Conservation (phyloP, 2,329 filamentous ascomycete species). For the Neofusicoccum sp. region DNA sequence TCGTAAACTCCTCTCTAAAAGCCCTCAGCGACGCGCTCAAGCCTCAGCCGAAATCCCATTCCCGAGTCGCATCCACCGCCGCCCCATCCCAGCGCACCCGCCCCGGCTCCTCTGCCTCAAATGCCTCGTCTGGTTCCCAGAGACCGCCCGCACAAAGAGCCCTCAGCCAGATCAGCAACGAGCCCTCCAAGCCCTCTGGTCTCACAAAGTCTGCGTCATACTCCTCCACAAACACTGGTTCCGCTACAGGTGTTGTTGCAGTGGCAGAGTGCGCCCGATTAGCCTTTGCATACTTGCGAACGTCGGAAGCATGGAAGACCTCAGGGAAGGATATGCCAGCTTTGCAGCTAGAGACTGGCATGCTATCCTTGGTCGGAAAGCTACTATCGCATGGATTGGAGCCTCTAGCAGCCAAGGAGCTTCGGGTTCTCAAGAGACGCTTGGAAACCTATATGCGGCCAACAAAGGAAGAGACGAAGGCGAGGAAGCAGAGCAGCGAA, state of each 20-base stretch:
- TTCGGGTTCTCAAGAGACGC: slow-evolving; percentile 66
- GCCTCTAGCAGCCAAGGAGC: slow-evolving; percentile 69
- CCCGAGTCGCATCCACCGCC: slow-evolving; percentile 23
- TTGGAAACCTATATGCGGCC: slow-evolving; percentile 50
- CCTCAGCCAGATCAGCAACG: slow-evolving; percentile 63
- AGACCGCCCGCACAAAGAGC: slow-evolving; percentile 60
- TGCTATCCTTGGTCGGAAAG: slow-evolving; percentile 69
- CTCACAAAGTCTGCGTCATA: slow-evolving; percentile 38
- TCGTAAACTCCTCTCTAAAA: slow-evolving; percentile 72
- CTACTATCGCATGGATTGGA: slow-evolving; percentile 66
- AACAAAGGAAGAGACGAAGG: slow-evolving; percentile 21
- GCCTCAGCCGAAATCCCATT: slow-evolving; percentile 32
- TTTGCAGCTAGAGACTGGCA: slow-evolving; percentile 72
- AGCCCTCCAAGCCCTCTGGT: slow-evolving; percentile 41
- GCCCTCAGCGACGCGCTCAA: slow-evolving; percentile 69
- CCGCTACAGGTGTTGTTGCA: slow-evolving; percentile 48
- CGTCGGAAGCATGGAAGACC: slow-evolving; percentile 55
- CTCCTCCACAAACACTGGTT: slow-evolving; percentile 31
- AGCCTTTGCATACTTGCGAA: slow-evolving; percentile 67
- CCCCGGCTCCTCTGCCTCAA: slow-evolving; percentile 25
- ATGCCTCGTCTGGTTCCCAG: slow-evolving; percentile 32
- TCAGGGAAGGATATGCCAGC: slow-evolving; percentile 59
- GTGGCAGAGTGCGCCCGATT: slow-evolving; percentile 70
- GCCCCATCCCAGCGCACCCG: slow-evolving; percentile 24
- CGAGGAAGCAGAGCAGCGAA: slow-evolving; percentile 35